These are phyloP conservation scores for Alloteropsis semialata DNA, from an alignment of 176 grass and related monocot species.

Conservation along the genomic window DNA sequence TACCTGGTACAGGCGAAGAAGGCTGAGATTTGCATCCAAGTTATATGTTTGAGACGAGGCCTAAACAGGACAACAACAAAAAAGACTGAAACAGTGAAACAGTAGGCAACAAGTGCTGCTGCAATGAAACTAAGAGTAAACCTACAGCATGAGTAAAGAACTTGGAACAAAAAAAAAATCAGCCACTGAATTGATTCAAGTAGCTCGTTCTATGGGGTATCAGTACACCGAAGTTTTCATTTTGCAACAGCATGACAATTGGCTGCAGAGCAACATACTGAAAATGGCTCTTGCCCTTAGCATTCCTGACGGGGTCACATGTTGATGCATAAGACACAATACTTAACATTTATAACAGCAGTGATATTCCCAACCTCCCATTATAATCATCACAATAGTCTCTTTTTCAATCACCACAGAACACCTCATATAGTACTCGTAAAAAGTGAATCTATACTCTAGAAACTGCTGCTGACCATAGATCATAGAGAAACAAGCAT, in stretches of 20 bases:
- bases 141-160: not conserved
- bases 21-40: slow-evolving; percentile 95
- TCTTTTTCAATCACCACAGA: not conserved
- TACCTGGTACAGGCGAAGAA: slow-evolving; percentile 95
- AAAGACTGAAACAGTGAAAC: not conserved
- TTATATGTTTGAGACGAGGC: slow-evolving; percentile 93
- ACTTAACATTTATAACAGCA: slow-evolving; percentile 4
- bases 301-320: not conserved
- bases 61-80: slow-evolving; percentile 30
- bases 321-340: not conserved
- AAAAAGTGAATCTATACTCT: not conserved
- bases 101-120: not conserved
- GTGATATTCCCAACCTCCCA: not conserved
- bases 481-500: not conserved
- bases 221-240: not conserved
- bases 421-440: not conserved
- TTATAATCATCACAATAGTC: not conserved
- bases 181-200: not conserved
- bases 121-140: not conserved
- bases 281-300: not conserved
- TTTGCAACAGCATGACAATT: not conserved
- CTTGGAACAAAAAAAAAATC: not conserved
- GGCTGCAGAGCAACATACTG: not conserved
- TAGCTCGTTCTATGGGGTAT: not conserved
- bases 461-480: not conserved